Base-by-base conservation (phyloP, 2,329 filamentous ascomycete species). In the Bipolaris cookei region DNA sequence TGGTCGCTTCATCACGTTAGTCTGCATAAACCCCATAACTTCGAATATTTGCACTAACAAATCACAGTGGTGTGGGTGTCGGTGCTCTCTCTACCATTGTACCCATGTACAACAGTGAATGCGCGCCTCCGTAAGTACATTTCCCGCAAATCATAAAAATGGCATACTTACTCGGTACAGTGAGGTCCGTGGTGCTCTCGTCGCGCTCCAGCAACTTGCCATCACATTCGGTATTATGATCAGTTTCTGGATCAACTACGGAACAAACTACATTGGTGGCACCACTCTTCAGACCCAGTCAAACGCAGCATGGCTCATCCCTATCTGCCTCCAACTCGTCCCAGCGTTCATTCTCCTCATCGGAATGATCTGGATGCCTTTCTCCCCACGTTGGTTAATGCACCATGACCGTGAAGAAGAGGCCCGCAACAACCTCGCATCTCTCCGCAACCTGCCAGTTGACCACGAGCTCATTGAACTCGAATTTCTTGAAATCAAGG, bases 401-500 rank as follows among this genome's bases (percentile, higher is more conserved):
- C 86, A 91, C 71, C 87, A 90, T 66, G 80, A 79, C 54, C 86
- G 89, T 34, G 89, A 92, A 67, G 82, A 82, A 0, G 90, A 93
- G 71, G 88, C 88, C 0, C 84, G 85, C 14, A 71, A 72, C 8
- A 85, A 87, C 1, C 81, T 94, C 1, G 85, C 89, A 0, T 80
- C 72, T 47, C 84, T 94, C 2, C 86, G 91, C 21, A 82, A 81
- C 5, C 82, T 91, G 0, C 73, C 84, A 0, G 70, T 78, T 14
- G 83, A 89, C 61, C 83, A 92, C 68, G 86, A 90, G 54, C 82
- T 91, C 0, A 84, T 93, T 35, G 84, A 89, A 62, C 81, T 92
- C 1, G 91, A 94, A 68, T 92, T 89, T 69, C 83, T 92, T n/a
- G 90, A 94, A 72, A 93, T 94, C 77, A 90, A 91, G 73, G 89